phyloP scores from a whole-genome alignment of 768 basidiomycete genomes.

The Cantharellus cinnabarinus region DNA sequence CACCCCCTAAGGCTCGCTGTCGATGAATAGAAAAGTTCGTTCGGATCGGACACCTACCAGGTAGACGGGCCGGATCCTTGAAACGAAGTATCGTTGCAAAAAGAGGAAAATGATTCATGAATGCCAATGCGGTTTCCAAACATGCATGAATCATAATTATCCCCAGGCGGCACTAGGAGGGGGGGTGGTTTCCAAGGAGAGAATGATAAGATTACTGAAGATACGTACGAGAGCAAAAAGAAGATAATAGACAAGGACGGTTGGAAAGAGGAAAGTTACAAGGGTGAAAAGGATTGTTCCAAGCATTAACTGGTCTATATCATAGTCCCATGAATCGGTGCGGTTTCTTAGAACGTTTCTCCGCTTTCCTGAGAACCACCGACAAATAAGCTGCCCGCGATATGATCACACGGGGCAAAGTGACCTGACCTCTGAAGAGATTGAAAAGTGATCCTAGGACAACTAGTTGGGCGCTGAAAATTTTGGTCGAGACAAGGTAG shows the following conservation, averaged over 20 bases:
- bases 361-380: slow-evolving; percentile 46
- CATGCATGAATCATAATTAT: slow-evolving; percentile 38
- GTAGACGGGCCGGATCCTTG: slow-evolving; percentile 68
- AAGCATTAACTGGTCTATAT: slow-evolving; percentile 83
- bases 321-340: slow-evolving; percentile 80
- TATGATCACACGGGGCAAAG: neutral
- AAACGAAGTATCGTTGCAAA: slow-evolving; percentile 68
- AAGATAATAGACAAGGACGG: slow-evolving; percentile 66
- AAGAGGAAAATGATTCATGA: slow-evolving; percentile 84
- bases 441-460: slow-evolving; percentile 59
- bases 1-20: neutral
- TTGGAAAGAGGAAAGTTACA: slow-evolving; percentile 63
- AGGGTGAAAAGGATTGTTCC: slow-evolving; percentile 80
- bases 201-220: neutral
- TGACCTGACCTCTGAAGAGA: slow-evolving; percentile 57
- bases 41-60: slow-evolving; percentile 28
- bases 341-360: slow-evolving; percentile 71
- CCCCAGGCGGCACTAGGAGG: slow-evolving; percentile 28
- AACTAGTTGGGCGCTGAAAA: slow-evolving; percentile 41
- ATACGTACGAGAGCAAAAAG: slow-evolving; percentile 49
- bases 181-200: neutral
- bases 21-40: neutral
- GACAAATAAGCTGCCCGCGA: neutral
- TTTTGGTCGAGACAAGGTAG: slow-evolving; percentile 37
- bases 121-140: slow-evolving; percentile 44